Base-by-base conservation (phyloP, 768 basidiomycete species). In the Pilatotrama ljubarskyi region DNA sequence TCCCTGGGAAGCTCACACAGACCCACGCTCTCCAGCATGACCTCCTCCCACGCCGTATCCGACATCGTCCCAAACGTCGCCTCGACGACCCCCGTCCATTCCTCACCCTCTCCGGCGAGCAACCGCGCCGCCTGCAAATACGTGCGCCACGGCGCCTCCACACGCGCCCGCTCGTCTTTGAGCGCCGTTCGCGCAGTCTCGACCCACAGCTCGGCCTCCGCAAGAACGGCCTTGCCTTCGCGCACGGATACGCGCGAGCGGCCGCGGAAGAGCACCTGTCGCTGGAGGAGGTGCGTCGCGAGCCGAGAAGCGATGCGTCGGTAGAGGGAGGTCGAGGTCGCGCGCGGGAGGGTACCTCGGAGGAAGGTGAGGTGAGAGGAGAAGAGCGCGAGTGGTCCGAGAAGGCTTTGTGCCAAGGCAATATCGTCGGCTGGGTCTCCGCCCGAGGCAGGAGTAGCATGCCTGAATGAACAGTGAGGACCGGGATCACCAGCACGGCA, bases 131-230 rank as follows among this genome's bases (percentile, higher is more conserved):
- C 88, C 56, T 88, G 86, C 17, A 89, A 69, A 37, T 95, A 76
- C 55, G 80, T 80, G 50, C 81, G 75, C 94, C 95, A 96, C 3
- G 93, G 91, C 0, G 81, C 82, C 68, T 89, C 88, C 1, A 88
- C 80, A 52, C 77, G 80, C 56, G 13, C 71, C 58, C 29, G 73
- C 44, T 80, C 81, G 22, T 73, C 75, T 40, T 81, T 73, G 38
- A 93, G 73, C 2, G 85, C 87, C 20, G 76, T 73, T 25, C 84
- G 82, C 59, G 86, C 91, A 7, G 90, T 88, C 73, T 92, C 89
- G 5, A 88, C 80, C 94, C 95, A 94, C 48, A 93, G 79, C 68
- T 86, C 82, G 76, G 84, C 85, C 72, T 98, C 95, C 0, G 82
- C 81, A 20, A 77, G 77, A 20, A 96, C 79, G 20, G 76, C 74